Conservation (phyloP, 2,329 filamentous ascomycete genomes). For the Aspergillus sp. region DNA sequence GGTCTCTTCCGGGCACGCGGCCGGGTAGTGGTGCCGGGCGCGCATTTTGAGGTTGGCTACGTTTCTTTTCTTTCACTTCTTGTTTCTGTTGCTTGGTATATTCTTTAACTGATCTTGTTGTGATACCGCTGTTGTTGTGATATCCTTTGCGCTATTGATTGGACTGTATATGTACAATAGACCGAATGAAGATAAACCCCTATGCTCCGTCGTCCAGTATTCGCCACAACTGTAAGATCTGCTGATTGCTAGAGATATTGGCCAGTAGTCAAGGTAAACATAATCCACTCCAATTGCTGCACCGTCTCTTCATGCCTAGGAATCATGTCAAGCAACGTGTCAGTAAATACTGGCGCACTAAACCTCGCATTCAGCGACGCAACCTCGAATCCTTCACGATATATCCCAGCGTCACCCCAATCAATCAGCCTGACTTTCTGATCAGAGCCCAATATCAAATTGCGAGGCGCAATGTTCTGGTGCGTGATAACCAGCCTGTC, state of each 20-base stretch:
- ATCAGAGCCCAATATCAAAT: conserved; percentile 7
- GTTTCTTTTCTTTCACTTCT: conserved; percentile 1
- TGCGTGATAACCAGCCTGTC: conserved; percentile 9
- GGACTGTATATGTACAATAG: too few species aligned
- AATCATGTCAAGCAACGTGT: conserved; percentile 10
- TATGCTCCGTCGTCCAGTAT: too few species aligned
- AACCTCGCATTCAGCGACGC: conserved; percentile 9
- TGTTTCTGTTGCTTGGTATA: too few species aligned
- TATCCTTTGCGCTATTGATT: too few species aligned
- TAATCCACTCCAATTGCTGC: conserved; percentile 6
- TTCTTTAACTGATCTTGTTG: too few species aligned
- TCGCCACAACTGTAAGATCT: too few species aligned
- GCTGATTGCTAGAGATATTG: conserved; percentile 2
- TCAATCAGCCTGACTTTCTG: conserved; percentile 11
- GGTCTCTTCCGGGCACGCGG: conserved; percentile 26
- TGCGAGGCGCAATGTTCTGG: conserved; percentile 8
- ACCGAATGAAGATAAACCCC: conserved; percentile 3
- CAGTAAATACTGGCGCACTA: conserved; percentile 7
- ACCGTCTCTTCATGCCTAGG: conserved; percentile 6
- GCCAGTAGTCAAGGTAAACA: conserved; percentile 5
- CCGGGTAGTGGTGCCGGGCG: conserved; percentile 23
- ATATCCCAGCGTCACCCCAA: conserved; percentile 12
- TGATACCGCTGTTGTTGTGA: too few species aligned
- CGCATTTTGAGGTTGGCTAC: conserved; percentile 1
- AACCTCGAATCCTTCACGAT: conserved; percentile 10